Evolutionary conservation across 2,329 filamentous ascomycete species (phyloP).

Genomic region (Beauveria sp.): DNA sequence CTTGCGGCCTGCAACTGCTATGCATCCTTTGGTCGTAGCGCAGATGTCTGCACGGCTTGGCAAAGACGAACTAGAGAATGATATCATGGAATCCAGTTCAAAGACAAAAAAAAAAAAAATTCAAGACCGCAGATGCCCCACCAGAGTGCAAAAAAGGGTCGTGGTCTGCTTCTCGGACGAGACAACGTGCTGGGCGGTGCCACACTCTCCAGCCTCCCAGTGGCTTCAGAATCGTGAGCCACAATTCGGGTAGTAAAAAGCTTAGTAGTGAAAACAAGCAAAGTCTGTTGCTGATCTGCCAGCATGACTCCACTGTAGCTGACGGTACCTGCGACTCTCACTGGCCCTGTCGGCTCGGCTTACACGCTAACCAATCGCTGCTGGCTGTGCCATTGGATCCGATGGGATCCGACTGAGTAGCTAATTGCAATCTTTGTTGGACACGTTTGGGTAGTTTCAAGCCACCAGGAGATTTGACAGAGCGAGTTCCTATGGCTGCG

Average conservation of each 20-base stretch:
- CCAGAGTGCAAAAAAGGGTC: background rate
- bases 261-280: background rate
- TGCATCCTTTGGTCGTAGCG: background rate
- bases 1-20: background rate
- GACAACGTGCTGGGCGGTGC: background rate
- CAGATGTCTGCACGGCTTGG: background rate
- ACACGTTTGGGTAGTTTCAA: background rate
- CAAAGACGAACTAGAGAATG: background rate
- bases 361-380: background rate
- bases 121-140: too few relatives aligned
- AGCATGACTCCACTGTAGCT: background rate
- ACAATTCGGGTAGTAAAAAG: background rate
- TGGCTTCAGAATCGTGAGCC: background rate
- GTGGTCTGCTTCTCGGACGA: background rate
- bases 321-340: background rate
- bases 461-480: background rate
- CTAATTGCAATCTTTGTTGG: background rate
- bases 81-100: constrained; percentile 2
- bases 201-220: background rate
- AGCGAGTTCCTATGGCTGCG: background rate
- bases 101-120: background rate
- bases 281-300: background rate
- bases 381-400: background rate
- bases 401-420: background rate
- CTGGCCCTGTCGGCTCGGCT: background rate